Evolutionary conservation across 2,329 filamentous ascomycete species (phyloP).

Genomic region (Neobulgaria alba): DNA sequence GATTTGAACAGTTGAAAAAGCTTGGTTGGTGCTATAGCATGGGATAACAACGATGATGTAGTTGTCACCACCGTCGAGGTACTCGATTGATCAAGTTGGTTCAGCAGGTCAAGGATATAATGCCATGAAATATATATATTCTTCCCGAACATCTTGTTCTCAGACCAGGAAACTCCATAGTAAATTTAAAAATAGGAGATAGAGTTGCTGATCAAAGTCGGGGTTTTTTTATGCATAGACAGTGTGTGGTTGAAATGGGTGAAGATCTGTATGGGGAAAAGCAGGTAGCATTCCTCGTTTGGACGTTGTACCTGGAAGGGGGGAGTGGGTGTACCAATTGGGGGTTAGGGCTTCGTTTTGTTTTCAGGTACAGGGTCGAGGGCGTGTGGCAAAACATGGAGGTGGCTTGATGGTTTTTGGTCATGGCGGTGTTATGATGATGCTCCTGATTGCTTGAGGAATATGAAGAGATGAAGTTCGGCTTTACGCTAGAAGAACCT

Average conservation of each 20-base stretch:
- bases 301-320: too few species aligned
- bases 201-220: background rate
- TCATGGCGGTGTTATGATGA: too few species aligned
- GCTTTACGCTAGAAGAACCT: background rate
- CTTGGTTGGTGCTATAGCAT: background rate
- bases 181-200: slow-evolving; percentile 1
- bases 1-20: background rate
- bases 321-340: too few species aligned
- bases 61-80: background rate
- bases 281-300: too few species aligned
- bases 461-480: background rate
- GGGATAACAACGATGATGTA: background rate
- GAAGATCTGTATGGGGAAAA: too few species aligned
- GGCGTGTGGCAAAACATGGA: too few species aligned
- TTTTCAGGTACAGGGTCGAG: too few species aligned
- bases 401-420: too few species aligned
- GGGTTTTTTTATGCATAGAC: background rate
- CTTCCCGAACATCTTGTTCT: background rate
- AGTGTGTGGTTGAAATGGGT: background rate
- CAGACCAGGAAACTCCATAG: background rate
- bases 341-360: too few species aligned
- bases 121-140: background rate
- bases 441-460: too few species aligned
- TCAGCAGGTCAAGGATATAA: too few species aligned
- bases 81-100: too few species aligned